Base-by-base conservation (phyloP, 192 early-diverging fungal species). In the Coemansia guatemalensis region DNA sequence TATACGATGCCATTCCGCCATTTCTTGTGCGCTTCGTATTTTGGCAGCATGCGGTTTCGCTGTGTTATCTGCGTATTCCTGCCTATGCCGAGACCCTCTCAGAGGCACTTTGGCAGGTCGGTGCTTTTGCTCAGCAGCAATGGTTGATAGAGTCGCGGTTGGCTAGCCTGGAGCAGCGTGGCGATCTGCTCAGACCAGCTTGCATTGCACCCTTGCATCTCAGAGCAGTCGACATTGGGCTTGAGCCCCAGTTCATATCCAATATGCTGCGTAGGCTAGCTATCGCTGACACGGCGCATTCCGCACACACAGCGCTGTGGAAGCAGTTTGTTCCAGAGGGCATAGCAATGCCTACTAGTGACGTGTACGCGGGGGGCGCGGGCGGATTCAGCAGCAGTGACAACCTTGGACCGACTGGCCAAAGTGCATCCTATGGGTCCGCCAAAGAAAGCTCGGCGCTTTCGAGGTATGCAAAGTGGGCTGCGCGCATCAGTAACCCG, bases 381-480 rank as follows among this genome's bases (percentile, higher is more conserved):
- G 17, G 39, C 0, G 39, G 14, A 44, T 44, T 17, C 25, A 24
- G 25, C 52, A 24, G 23, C 52, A 29, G 23, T 12, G 52, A 24
- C n/a, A 29, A 53, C 1, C 9, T 17, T 44, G 14, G 39, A 44
- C 14, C 12, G 0, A 44, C 1, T 17, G 39, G 14, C 12, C 39
- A 44, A 12, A 17, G 39, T 44, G 14, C 14, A 44, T 44, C 39
- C 2, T 17, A 44, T 14, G 17, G 39, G 17, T 17, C 14, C 12
- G 39, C 14, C 39, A 44, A 44, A 44, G 39, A 44, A 44, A 17
- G 8, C 18, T 21, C 22, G 30, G 30, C 56, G 29, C 58, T 61
- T 2, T 69, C 67, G 57, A 64, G 76, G 44, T 81, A 71, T 57
- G 65, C 68, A 23, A 81, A 81, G 44, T 81, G 78, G 78, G 78